Base-by-base conservation (phyloP, 768 basidiomycete genomes). In the Austroboletus eburneus region DNA sequence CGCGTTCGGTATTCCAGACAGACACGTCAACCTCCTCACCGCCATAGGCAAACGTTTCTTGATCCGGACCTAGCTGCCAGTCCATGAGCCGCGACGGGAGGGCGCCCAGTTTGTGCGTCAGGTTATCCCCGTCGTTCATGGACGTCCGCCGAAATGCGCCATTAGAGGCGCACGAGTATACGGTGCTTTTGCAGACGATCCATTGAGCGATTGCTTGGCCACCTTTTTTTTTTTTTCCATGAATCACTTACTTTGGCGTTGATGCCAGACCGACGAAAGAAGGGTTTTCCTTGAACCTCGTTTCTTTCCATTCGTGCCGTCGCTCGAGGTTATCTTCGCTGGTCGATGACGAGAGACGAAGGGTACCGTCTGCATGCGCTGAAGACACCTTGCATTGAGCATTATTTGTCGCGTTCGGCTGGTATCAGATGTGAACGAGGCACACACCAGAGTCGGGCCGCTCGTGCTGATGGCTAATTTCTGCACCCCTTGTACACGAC, bases 11-110 rank as follows among this genome's bases (percentile, higher is more conserved):
- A 57, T 86, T 71, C 91, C 91, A 93, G 3, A 91, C 58, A 2
- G 89, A 91, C 2, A 87, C 63, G 46, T 91, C 87, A 16, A 93
- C 87, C 65, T 93, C 91, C 51, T 91, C 82, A 3, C 91, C 91
- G 12, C 85, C 91, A 51, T 91, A 92, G 2, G 82, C 76, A 68
- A 93, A 91, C 0, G 75, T 75, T 29, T 72, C 61, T 3, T 67
- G 68, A 48, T 77, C 69, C 16, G 68, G 58, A 2, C 81, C 78
- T 20, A 88, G 57, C 25, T 74, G 73, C 85, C 87, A 89, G 44
- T 78, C 79, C 38, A 66, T 69, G n/a, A 92, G 71, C 18, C 85
- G 80, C 49, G 75, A 80, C 3, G 89, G 88, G 38, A 91, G 74
- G 9, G 69, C 70, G 7, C 73, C 69, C 45, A 69, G 61, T 33